Conservation (phyloP, 2,329 filamentous ascomycete genomes). For the Pseudogymnoascus sp. region DNA sequence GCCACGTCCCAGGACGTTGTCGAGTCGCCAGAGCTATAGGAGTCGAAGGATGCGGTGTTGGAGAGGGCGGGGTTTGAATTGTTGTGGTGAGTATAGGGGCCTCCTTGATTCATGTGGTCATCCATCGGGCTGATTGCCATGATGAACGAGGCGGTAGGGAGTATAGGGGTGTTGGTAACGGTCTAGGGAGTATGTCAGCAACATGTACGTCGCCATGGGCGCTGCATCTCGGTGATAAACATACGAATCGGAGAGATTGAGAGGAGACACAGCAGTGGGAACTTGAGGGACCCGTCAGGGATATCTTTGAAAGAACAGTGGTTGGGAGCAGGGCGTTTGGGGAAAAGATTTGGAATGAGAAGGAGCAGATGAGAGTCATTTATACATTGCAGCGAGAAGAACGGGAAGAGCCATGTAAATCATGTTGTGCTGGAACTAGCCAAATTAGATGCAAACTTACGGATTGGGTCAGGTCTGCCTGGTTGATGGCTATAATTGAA, state of each 20-base stretch:
- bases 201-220: slow-evolving; percentile 31
- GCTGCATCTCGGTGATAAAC: slow-evolving; percentile 34
- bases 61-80: neutral
- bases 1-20: slow-evolving; percentile 7
- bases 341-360: slow-evolving; percentile 21
- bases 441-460: slow-evolving; percentile 11
- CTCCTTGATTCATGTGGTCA: slow-evolving; percentile 10
- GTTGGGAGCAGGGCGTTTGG: slow-evolving; percentile 40
- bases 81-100: neutral
- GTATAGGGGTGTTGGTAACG: slow-evolving; percentile 33
- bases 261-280: slow-evolving; percentile 34
- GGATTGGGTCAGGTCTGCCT: neutral
- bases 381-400: slow-evolving; percentile 8
- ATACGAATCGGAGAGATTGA: slow-evolving; percentile 30
- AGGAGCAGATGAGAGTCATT: slow-evolving; percentile 11
- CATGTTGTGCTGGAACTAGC: neutral
- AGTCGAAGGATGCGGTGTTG: neutral
- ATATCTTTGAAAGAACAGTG: slow-evolving; percentile 35
- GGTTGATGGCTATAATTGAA: slow-evolving; percentile 1
- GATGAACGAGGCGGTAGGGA: slow-evolving; percentile 11
- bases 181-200: slow-evolving; percentile 20
- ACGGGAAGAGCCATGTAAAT: neutral
- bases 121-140: neutral
- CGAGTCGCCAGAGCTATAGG: neutral
- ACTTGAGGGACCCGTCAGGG: slow-evolving; percentile 27